Evolutionary conservation across 2,329 filamentous ascomycete species (phyloP).

Genomic region (Phaeosphaeria sp.): DNA sequence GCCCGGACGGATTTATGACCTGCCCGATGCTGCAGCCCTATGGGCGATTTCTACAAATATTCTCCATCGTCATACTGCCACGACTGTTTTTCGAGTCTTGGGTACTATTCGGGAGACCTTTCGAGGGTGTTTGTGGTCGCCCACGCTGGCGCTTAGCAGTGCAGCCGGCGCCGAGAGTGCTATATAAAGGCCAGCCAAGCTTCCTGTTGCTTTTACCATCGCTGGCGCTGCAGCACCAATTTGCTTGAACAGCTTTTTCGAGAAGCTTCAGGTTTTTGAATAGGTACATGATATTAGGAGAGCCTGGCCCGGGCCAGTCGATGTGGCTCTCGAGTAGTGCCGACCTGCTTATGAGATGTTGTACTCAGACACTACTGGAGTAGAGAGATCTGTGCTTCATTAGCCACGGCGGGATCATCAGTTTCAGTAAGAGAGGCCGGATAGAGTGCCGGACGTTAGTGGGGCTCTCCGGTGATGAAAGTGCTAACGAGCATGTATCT

Average conservation of each 20-base stretch:
- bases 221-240: constrained; percentile 10
- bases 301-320: neutral
- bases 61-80: constrained; percentile 7
- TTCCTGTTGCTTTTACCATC: constrained; percentile 12
- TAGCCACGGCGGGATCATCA: constrained; percentile 16
- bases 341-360: constrained; percentile 1
- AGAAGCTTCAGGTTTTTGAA: neutral
- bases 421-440: constrained; percentile 12
- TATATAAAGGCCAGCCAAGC: constrained; percentile 38
- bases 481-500: neutral
- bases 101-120: constrained; percentile 2
- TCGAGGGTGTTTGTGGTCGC: constrained; percentile 14
- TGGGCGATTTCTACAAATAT: constrained; percentile 4
- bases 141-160: constrained; percentile 39
- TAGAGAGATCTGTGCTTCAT: constrained; percentile 9
- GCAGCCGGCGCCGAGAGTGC: constrained; percentile 29
- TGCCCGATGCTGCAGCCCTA: constrained; percentile 10
- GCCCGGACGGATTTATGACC: constrained; percentile 17
- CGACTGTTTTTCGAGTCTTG: neutral
- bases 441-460: constrained; percentile 16
- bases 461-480: constrained; percentile 14
- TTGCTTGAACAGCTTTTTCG: constrained; percentile 1
- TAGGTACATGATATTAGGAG: neutral
- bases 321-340: neutral
- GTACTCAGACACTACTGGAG: constrained; percentile 11